These are phyloP conservation scores for Yamadazyma tumulicola DNA, from an alignment of 805 yeast species.

Conservation along the genomic window DNA sequence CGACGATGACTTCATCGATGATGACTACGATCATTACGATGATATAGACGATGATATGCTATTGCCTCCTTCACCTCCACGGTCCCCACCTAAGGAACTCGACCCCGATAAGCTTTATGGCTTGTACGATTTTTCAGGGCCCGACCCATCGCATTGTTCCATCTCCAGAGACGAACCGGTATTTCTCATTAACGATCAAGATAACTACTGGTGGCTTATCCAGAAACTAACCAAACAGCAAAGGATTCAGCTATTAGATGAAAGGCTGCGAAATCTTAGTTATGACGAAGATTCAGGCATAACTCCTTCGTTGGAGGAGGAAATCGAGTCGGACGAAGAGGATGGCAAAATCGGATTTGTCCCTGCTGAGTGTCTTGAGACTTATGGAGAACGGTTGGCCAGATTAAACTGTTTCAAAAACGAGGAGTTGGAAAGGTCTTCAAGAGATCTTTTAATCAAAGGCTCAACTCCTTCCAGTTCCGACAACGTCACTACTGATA, in stretches of 20 bases:
- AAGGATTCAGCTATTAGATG: constrained; percentile 20
- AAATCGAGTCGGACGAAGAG: constrained; percentile 29
- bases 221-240: constrained; percentile 37
- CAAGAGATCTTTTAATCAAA: constrained; percentile 11
- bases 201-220: constrained; percentile 96
- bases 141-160: constrained; percentile 89
- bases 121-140: constrained; percentile 81
- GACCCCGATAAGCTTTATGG: constrained; percentile 86
- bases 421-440: constrained; percentile 56
- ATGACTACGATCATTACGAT: constrained; percentile 10
- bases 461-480: constrained; percentile 9
- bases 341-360: constrained; percentile 86
- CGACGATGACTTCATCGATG: constrained; percentile 11
- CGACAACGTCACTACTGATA: constrained; percentile 7
- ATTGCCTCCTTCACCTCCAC: constrained; percentile 60
- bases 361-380: constrained; percentile 93
- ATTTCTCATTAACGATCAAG: constrained; percentile 77
- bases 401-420: constrained; percentile 89
- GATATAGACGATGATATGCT: constrained; percentile 43
- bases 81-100: constrained; percentile 76
- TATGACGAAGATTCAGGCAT: constrained; percentile 6
- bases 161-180: constrained; percentile 80
- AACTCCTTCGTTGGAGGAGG: constrained; percentile 13
- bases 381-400: constrained; percentile 87
- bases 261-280: constrained; percentile 10